These are phyloP conservation scores for Cutaneotrichosporon sp. DNA, from an alignment of 1,284 basidiomycete genomes.

Conservation along the genomic window DNA sequence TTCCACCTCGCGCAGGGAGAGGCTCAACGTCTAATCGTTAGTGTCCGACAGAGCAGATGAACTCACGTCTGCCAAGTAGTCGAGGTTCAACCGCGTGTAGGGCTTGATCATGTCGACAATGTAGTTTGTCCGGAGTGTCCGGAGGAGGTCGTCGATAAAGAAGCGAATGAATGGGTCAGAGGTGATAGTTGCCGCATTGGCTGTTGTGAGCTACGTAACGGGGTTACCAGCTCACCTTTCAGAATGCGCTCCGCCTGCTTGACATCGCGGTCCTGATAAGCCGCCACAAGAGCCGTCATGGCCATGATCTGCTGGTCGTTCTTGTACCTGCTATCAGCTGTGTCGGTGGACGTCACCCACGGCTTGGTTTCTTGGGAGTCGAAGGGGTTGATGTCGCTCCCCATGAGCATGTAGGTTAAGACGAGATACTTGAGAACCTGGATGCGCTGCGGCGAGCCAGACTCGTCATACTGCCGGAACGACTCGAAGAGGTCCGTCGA, in stretches of 20 bases:
- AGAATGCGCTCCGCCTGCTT: slow-evolving; percentile 95
- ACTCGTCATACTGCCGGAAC: slow-evolving; percentile 98
- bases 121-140: slow-evolving; percentile 90
- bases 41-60: not conserved
- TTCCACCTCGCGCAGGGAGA: slow-evolving; percentile 83
- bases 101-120: slow-evolving; percentile 97
- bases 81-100: slow-evolving; percentile 88
- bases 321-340: slow-evolving; percentile 70
- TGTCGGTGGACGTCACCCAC: slow-evolving; percentile 53
- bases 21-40: slow-evolving; percentile 78
- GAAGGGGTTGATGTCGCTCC: slow-evolving; percentile 98
- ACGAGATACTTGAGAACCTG: slow-evolving; percentile 99
- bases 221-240: slow-evolving; percentile 71
- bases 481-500: slow-evolving; percentile 99
- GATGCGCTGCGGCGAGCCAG: slow-evolving; percentile 92
- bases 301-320: slow-evolving; percentile 94
- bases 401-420: slow-evolving; percentile 96
- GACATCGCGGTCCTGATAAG: slow-evolving; percentile 94
- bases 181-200: slow-evolving; percentile 92
- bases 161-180: slow-evolving; percentile 88
- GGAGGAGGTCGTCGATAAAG: slow-evolving; percentile 93
- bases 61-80: slow-evolving; percentile 81
- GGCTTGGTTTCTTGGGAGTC: slow-evolving; percentile 99
- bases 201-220: slow-evolving; percentile 56
- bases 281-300: slow-evolving; percentile 95